These are phyloP conservation scores for Citrus cavaleriei DNA, from an alignment of 345 rosid species.

Conservation along the genomic window DNA sequence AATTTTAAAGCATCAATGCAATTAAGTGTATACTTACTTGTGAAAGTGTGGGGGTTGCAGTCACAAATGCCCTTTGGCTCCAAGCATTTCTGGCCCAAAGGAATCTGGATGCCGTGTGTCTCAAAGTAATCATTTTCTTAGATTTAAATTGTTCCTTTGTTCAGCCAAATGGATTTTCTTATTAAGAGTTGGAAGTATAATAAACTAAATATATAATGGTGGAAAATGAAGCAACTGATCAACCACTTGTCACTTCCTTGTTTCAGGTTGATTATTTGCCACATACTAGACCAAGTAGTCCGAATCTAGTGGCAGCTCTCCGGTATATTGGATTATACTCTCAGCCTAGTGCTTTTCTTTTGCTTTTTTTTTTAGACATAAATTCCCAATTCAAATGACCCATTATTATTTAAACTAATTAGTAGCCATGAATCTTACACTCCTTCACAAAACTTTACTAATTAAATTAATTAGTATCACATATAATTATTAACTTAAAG, in stretches of 20 bases:
- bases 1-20: background rate
- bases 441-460: background rate
- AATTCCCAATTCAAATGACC: no score
- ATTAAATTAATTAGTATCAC: background rate
- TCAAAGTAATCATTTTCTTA: slow-evolving; percentile 19
- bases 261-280: background rate
- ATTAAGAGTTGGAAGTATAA: background rate
- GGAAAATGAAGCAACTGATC: background rate
- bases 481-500: background rate
- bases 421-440: no score
- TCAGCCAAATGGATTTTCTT: background rate
- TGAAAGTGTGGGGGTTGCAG: slow-evolving; percentile 13
- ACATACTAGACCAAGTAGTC: background rate
- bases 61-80: slow-evolving; percentile 19
- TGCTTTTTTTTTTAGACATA: no score
- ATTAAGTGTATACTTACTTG: slow-evolving; percentile 10
- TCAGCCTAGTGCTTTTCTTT: background rate
- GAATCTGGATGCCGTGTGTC: slow-evolving; percentile 7
- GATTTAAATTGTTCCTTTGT: background rate
- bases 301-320: slow-evolving; percentile 13
- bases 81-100: background rate
- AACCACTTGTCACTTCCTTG: slow-evolving; percentile 4
- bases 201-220: background rate
- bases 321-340: background rate
- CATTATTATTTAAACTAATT: no score